Evolutionary conservation across 108 stramenopile genomes (phyloP).

Genomic region (Skeletonema costatum): DNA sequence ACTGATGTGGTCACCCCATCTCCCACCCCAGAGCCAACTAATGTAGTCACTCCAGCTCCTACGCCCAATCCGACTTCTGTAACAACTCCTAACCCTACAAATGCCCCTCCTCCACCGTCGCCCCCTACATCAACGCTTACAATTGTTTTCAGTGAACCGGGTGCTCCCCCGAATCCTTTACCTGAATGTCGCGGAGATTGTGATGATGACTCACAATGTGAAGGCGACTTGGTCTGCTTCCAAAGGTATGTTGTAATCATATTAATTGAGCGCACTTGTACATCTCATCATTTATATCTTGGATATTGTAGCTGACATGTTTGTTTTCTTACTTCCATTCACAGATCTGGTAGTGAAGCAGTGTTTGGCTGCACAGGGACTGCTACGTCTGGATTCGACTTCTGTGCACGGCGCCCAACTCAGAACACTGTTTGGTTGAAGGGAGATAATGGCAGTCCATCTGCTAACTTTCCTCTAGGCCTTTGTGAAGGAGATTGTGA

Average conservation of each 20-base stretch:
- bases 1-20: too few relatives aligned
- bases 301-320: too few relatives aligned
- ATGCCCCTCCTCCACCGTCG: too few relatives aligned
- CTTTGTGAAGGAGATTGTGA: constrained; percentile 25
- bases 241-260: not conserved
- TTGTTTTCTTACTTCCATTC: too few relatives aligned
- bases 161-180: not conserved
- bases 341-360: not conserved
- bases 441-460: constrained; percentile 8
- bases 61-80: not conserved
- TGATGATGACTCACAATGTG: not conserved
- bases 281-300: too few relatives aligned
- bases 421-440: not conserved
- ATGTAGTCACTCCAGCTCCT: too few relatives aligned
- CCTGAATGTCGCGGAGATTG: not conserved
- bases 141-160: not conserved
- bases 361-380: not conserved
- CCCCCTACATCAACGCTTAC: not conserved
- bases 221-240: not conserved
- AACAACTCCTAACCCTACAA: too few relatives aligned
- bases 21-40: too few relatives aligned
- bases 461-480: constrained; percentile 7
- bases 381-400: not conserved
- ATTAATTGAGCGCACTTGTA: too few relatives aligned
- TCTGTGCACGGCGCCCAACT: not conserved